phyloP scores from a whole-genome alignment of 305 asterid species.

The Fraxinus latifolia region DNA sequence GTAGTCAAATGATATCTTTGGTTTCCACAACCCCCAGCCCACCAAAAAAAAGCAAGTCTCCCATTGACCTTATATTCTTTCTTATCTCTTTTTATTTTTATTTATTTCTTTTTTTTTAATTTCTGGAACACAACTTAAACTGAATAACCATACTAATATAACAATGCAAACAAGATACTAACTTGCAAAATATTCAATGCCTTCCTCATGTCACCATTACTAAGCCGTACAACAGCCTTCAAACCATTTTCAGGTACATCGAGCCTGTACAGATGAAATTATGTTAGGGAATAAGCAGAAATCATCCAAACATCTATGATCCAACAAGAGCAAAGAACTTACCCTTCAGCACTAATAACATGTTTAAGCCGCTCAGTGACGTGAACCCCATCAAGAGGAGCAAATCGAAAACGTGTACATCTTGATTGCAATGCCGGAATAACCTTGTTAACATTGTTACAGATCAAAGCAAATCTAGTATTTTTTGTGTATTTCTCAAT shows the following conservation, averaged over 20 bases:
- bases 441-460: conserved; percentile 94
- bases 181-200: conserved; percentile 97
- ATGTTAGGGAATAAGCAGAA: conserved; percentile 11
- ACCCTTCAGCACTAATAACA: conserved; percentile 82
- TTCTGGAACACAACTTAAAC: not conserved
- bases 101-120: not conserved
- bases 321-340: conserved; percentile 25
- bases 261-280: conserved; percentile 52
- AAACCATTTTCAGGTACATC: conserved; percentile 83
- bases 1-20: not conserved
- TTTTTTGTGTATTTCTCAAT: conserved; percentile 89
- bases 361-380: conserved; percentile 77
- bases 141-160: conserved; percentile 7
- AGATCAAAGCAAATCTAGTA: conserved; percentile 88
- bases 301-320: conserved; percentile 2
- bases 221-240: conserved; percentile 84
- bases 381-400: conserved; percentile 85
- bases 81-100: not conserved
- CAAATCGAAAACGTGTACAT: conserved; percentile 98
- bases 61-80: conserved; percentile 2
- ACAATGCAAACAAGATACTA: conserved; percentile 20
- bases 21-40: conserved; percentile 1
- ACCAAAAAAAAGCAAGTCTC: conserved; percentile 8
- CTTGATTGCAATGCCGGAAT: conserved; percentile 97
- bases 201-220: conserved; percentile 97